These are phyloP conservation scores for Gastroboletus turbinatus DNA, from an alignment of 1,284 basidiomycete genomes.

Conservation along the genomic window DNA sequence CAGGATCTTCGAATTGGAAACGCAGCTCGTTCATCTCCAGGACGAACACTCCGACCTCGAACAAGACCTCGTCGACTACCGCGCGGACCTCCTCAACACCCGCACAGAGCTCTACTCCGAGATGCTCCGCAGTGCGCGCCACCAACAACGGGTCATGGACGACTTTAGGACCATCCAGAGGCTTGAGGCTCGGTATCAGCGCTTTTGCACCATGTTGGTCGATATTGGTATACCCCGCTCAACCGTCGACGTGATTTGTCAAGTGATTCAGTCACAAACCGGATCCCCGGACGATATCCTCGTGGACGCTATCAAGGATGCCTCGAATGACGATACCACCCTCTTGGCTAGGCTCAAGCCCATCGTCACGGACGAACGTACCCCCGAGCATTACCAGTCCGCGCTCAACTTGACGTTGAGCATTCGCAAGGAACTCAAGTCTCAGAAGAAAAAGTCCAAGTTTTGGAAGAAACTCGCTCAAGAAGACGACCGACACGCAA, in stretches of 20 bases:
- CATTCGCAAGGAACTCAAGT: conserved; percentile 43
- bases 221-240: conserved; percentile 31
- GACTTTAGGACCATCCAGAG: conserved; percentile 33
- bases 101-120: conserved; percentile 34
- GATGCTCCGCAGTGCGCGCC: conserved; percentile 25
- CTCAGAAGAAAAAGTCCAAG: conserved; percentile 41
- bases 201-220: conserved; percentile 33
- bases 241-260: conserved; percentile 25
- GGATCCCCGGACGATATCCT: conserved; percentile 45
- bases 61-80: conserved; percentile 31
- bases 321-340: conserved; percentile 39
- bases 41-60: conserved; percentile 20
- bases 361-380: conserved; percentile 41
- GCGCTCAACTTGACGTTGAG: conserved; percentile 48
- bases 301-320: conserved; percentile 45
- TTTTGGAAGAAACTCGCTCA: conserved; percentile 50
- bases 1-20: conserved; percentile 15
- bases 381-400: conserved; percentile 48
- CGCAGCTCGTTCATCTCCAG: conserved; percentile 11
- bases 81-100: conserved; percentile 29
- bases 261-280: conserved; percentile 17
- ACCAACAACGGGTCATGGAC: conserved; percentile 25
- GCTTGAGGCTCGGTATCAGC: conserved; percentile 26
- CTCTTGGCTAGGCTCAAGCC: conserved; percentile 48
- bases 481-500: conserved; percentile 33